Evolutionary conservation across 2,329 filamentous ascomycete species (phyloP).

Genomic region (Pseudocercospora vitis): DNA sequence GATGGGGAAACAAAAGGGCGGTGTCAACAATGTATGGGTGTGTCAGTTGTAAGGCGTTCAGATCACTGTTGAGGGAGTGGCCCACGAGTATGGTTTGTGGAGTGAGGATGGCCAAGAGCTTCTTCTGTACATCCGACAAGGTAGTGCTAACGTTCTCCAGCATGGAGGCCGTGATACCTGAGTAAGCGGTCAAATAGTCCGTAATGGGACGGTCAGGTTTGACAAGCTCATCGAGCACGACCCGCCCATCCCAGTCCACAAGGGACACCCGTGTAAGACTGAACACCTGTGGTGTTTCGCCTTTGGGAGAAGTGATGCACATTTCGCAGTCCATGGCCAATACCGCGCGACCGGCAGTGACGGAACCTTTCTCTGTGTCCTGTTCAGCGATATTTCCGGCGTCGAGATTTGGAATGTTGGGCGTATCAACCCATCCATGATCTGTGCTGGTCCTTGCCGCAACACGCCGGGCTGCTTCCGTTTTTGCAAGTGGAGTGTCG

Average conservation of each 20-base stretch:
- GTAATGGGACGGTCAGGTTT: slow-evolving; percentile 85
- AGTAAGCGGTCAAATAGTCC: slow-evolving; percentile 83
- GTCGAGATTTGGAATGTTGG: slow-evolving; percentile 60
- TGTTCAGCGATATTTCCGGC: slow-evolving; percentile 67
- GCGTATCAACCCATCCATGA: slow-evolving; percentile 80
- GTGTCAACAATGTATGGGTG: slow-evolving; percentile 96
- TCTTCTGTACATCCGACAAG: slow-evolving; percentile 76
- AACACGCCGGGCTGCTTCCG: slow-evolving; percentile 46
- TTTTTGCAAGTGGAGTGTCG: slow-evolving; percentile 18
- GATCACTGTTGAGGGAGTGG: slow-evolving; percentile 79
- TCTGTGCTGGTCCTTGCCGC: slow-evolving; percentile 49
- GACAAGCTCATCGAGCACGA: slow-evolving; percentile 85
- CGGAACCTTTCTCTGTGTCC: slow-evolving; percentile 74
- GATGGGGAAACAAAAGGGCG: slow-evolving; percentile 83
- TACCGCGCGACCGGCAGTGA: slow-evolving; percentile 77
- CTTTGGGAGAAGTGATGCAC: slow-evolving; percentile 71
- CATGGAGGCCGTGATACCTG: slow-evolving; percentile 86
- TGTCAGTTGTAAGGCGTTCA: slow-evolving; percentile 78
- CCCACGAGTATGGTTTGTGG: slow-evolving; percentile 73
- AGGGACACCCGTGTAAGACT: slow-evolving; percentile 88
- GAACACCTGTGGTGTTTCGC: slow-evolving; percentile 61
- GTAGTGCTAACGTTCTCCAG: slow-evolving; percentile 81
- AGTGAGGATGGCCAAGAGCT: slow-evolving; percentile 68
- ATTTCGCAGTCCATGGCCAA: slow-evolving; percentile 94
- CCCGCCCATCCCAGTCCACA: slow-evolving; percentile 78